Conservation (phyloP, 768 basidiomycete species). For the Coprinellus micaceus region DNA sequence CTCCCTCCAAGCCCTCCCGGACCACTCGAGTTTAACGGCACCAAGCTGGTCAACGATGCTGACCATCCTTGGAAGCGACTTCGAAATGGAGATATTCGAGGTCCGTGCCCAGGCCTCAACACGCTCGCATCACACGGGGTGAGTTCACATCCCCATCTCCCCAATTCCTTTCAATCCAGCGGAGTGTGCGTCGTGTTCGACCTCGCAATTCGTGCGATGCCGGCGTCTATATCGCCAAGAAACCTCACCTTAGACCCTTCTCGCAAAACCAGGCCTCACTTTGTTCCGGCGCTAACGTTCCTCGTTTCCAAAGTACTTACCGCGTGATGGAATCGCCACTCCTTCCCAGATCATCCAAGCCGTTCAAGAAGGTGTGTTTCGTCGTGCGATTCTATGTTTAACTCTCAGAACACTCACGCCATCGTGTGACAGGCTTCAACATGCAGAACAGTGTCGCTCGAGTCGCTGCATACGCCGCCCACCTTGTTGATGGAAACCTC, state of each 20-base stretch:
- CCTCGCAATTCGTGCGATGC: too few relatives aligned
- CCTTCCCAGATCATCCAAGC: slow-evolving; percentile 5
- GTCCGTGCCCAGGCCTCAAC: slow-evolving; percentile 19
- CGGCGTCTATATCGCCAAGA: too few relatives aligned
- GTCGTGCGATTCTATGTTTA: background rate
- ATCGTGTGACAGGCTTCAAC: slow-evolving; percentile 21
- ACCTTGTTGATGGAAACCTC: too few relatives aligned
- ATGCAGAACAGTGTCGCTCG: slow-evolving; percentile 15
- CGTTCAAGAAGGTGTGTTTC: slow-evolving; percentile 11
- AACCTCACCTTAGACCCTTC: too few relatives aligned
- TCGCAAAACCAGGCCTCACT: too few relatives aligned
- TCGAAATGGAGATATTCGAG: slow-evolving; percentile 14
- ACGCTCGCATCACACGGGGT: too few relatives aligned
- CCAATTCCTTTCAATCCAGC: too few relatives aligned
- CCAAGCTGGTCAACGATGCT: slow-evolving; percentile 14
- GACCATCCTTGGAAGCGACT: slow-evolving; percentile 19
- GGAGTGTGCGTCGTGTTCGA: too few relatives aligned
- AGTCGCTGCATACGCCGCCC: slow-evolving; percentile 15
- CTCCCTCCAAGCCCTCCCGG: too few relatives aligned
- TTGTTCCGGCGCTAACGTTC: too few relatives aligned
- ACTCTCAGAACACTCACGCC: background rate
- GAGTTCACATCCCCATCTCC: too few relatives aligned
- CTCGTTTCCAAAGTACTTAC: slow-evolving; percentile 5
- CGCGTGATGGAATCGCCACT: slow-evolving; percentile 8
- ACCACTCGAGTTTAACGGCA: too few relatives aligned